phyloP scores from a whole-genome alignment of 202 grass and related monocot genomes.

The Schoenoplectus triqueter region DNA sequence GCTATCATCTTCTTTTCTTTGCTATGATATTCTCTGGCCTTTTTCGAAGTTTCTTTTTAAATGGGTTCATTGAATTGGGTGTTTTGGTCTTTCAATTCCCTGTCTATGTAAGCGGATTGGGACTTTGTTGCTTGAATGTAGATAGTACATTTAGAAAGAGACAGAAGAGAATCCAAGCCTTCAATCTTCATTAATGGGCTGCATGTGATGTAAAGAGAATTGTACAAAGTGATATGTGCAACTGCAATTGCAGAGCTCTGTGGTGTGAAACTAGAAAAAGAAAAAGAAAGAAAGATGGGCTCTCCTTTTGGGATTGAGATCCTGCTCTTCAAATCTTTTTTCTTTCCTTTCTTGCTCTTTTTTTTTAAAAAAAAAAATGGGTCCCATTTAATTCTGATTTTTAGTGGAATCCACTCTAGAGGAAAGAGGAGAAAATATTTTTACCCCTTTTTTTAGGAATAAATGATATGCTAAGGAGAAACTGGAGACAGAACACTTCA shows the following conservation, averaged over 20 bases:
- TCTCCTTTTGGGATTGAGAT: too few relatives aligned
- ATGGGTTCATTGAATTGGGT: slow-evolving; percentile 22
- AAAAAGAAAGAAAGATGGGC: not conserved
- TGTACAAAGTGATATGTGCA: slow-evolving; percentile 39
- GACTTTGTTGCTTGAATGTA: slow-evolving; percentile 28
- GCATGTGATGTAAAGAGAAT: slow-evolving; percentile 40
- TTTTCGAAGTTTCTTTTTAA: slow-evolving; percentile 18
- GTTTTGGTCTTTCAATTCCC: slow-evolving; percentile 25
- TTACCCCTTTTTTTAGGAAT: not conserved
- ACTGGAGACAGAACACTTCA: not conserved
- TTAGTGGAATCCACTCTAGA: too few relatives aligned
- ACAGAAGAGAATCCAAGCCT: slow-evolving; percentile 22
- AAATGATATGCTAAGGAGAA: slow-evolving; percentile 18
- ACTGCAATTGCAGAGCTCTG: slow-evolving; percentile 30
- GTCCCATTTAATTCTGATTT: too few relatives aligned
- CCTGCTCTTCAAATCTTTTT: too few relatives aligned
- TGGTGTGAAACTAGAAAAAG: not conserved
- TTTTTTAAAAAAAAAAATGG: too few relatives aligned
- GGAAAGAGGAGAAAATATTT: too few relatives aligned
- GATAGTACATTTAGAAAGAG: not conserved
- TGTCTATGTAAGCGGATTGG: slow-evolving; percentile 23
- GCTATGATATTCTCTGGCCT: not conserved
- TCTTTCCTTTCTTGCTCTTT: too few relatives aligned
- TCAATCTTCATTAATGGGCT: slow-evolving; percentile 14
- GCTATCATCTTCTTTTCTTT: not conserved